phyloP scores from a whole-genome alignment of 1,139 yeast genomes.

The Candida mesenterica region DNA sequence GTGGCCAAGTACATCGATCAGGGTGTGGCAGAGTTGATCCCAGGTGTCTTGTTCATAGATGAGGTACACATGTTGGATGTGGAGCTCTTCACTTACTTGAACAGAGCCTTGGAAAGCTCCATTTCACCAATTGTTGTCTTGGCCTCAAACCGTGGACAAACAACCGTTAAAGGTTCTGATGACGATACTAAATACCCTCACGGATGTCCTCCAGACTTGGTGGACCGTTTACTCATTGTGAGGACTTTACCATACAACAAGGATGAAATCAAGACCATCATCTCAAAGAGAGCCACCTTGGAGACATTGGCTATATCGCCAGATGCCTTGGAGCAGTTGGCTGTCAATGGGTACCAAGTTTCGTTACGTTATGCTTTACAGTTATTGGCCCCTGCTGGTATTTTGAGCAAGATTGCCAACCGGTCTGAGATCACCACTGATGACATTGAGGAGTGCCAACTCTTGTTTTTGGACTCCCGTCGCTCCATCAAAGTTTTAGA shows the following conservation, averaged over 20 bases:
- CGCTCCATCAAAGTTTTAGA: slow-evolving; percentile 81
- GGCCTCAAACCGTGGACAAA: slow-evolving; percentile 93
- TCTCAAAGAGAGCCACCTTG: slow-evolving; percentile 74
- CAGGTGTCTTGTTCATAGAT: slow-evolving; percentile 96
- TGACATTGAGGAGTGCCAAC: slow-evolving; percentile 86
- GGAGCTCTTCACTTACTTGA: slow-evolving; percentile 91
- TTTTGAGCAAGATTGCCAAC: slow-evolving; percentile 71
- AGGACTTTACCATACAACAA: slow-evolving; percentile 83
- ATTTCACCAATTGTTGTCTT: slow-evolving; percentile 94
- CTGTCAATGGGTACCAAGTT: slow-evolving; percentile 68
- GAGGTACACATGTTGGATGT: slow-evolving; percentile 98
- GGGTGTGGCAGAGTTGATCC: slow-evolving; percentile 96
- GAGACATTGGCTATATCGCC: slow-evolving; percentile 65
- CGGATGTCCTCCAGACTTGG: slow-evolving; percentile 93
- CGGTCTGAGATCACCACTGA: slow-evolving; percentile 64
- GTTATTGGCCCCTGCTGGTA: slow-evolving; percentile 85
- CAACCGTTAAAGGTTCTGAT: slow-evolving; percentile 89
- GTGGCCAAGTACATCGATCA: slow-evolving; percentile 96
- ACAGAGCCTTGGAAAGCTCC: slow-evolving; percentile 86
- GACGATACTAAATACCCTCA: slow-evolving; percentile 75
- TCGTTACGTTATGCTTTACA: slow-evolving; percentile 92
- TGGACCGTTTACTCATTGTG: slow-evolving; percentile 87
- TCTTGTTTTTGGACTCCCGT: slow-evolving; percentile 82
- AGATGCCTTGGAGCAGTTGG: slow-evolving; percentile 71
- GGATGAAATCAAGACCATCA: slow-evolving; percentile 80